Percentiles rank a stretch among this genome's conserved stretches.
phyloP scores from a whole-genome alignment of 2,329 filamentous ascomycete species.

The Phaeoacremonium minimum region DNA sequence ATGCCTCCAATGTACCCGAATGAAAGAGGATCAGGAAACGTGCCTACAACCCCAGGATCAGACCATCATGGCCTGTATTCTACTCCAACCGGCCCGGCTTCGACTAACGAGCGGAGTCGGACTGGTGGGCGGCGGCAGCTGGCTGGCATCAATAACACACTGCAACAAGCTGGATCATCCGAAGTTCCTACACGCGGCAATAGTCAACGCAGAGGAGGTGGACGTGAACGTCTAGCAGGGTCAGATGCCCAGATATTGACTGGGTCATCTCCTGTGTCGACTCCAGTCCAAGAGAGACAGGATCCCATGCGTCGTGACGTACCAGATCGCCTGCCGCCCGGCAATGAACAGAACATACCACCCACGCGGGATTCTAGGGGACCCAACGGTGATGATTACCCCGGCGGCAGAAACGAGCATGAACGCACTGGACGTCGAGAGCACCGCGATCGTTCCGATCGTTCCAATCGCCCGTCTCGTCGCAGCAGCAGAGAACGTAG shows the following conservation, averaged over 20 bases:
- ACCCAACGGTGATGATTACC: constrained; percentile 29
- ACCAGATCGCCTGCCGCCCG: constrained; percentile 15
- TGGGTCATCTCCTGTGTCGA: constrained; percentile 45
- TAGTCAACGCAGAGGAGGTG: constrained; percentile 27
- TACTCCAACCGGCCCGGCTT: constrained; percentile 25
- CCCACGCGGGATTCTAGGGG: constrained; percentile 19
- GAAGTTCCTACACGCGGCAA: constrained; percentile 34
- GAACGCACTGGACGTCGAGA: constrained; percentile 37
- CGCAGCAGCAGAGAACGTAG: constrained; percentile 47
- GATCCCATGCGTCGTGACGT: constrained; percentile 37
- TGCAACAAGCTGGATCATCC: constrained; percentile 42
- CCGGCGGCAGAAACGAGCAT: constrained; percentile 31
- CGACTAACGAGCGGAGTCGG: constrained; percentile 29
- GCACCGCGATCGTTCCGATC: constrained; percentile 34
- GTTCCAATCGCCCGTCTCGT: constrained; percentile 32
- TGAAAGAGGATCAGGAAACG: constrained; percentile 12
- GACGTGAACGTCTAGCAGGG: constrained; percentile 39
- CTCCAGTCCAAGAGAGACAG: constrained; percentile 43
- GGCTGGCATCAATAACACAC: constrained; percentile 54
- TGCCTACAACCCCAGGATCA: constrained; percentile 20
- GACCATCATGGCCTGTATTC: constrained; percentile 12
- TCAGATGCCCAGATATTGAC: constrained; percentile 55
- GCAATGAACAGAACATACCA: constrained; percentile 18
- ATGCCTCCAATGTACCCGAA: constrained; percentile 19
- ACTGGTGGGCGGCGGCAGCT: constrained; percentile 46